Evolutionary conservation across 176 grass and related monocot genomes (phyloP).

Genomic region (Hordeum marinum): DNA sequence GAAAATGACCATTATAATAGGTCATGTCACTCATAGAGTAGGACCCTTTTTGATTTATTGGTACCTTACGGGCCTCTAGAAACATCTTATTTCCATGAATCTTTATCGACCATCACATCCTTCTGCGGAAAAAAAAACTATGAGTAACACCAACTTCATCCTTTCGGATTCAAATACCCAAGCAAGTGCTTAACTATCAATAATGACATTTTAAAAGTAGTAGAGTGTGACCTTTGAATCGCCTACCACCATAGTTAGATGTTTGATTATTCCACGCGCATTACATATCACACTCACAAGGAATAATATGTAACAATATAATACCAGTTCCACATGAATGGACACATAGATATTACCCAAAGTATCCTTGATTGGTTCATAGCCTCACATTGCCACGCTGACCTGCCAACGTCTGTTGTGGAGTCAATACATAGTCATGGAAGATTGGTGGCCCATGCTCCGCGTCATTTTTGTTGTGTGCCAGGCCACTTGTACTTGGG

Average conservation of each 20-base stretch:
- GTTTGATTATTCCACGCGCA: neutral
- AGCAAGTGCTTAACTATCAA: neutral
- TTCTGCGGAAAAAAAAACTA: neutral
- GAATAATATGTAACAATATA: neutral
- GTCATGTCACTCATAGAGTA: no score
- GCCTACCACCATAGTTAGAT: neutral
- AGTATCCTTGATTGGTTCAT: neutral
- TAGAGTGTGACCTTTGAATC: neutral
- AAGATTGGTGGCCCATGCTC: neutral
- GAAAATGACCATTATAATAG: no score
- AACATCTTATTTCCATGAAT: neutral
- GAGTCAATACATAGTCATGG: neutral
- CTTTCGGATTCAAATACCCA: neutral
- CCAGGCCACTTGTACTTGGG: neutral
- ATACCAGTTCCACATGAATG: neutral
- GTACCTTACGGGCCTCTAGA: no score
- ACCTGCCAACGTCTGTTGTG: neutral
- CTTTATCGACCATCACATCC: neutral
- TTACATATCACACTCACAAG: neutral
- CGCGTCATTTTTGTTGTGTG: neutral
- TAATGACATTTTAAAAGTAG: neutral
- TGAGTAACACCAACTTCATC: neutral
- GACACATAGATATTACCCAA: neutral
- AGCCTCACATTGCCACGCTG: constrained; percentile 3
- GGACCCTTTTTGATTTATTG: no score